phyloP scores from a whole-genome alignment of 192 early-diverging fungal genomes.

The Linnemannia zychae region DNA sequence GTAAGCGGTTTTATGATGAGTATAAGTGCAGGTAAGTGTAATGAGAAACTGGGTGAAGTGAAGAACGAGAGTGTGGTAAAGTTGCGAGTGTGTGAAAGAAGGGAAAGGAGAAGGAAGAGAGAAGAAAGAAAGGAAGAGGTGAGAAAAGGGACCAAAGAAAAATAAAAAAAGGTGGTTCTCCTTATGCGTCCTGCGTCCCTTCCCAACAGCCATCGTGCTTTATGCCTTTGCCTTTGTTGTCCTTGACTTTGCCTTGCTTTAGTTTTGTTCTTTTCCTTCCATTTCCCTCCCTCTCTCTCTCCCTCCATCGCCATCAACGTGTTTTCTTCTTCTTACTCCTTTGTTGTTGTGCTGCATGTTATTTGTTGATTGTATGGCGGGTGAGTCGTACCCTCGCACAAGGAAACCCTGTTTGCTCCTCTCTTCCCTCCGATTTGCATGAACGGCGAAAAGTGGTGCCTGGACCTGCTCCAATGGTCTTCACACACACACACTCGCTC shows the following conservation, averaged over 20 bases:
- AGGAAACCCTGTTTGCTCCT: neutral
- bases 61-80: neutral
- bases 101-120: neutral
- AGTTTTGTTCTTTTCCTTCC: neutral
- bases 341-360: no score
- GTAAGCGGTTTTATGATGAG: no score
- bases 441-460: neutral
- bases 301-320: neutral
- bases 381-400: neutral
- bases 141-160: no score
- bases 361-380: neutral
- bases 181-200: no score
- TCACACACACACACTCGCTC: neutral
- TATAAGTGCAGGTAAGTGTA: no score
- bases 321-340: neutral
- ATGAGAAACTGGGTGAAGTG: neutral
- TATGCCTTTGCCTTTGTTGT: no score
- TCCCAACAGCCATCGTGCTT: no score
- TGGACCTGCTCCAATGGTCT: neutral
- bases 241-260: no score
- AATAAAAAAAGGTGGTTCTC: no score
- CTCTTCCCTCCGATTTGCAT: neutral
- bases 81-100: neutral
- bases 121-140: neutral
- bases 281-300: neutral